These are phyloP conservation scores for Pseudopyrenochaeta lycopersici DNA, from an alignment of 2,329 filamentous ascomycete genomes.

Conservation along the genomic window DNA sequence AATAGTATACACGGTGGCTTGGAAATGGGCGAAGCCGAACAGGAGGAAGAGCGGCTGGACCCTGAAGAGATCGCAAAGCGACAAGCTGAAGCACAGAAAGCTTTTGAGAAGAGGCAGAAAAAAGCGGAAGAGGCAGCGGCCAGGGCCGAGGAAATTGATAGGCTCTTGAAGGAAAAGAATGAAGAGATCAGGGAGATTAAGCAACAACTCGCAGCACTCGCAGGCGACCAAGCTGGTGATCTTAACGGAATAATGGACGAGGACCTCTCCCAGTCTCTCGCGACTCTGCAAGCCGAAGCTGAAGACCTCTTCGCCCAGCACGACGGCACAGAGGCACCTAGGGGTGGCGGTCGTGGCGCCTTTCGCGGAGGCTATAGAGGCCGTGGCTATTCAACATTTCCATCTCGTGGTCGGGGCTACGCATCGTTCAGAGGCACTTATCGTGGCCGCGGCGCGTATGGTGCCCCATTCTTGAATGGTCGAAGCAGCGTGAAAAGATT, in stretches of 20 bases:
- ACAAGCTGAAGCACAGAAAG: constrained; percentile 76
- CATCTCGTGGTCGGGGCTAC: constrained; percentile 17
- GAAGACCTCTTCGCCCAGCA: constrained; percentile 73
- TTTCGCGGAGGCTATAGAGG: constrained; percentile 48
- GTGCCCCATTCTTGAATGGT: constrained; percentile 34
- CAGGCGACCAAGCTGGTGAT: constrained; percentile 21
- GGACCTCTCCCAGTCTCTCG: constrained; percentile 26
- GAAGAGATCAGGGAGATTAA: constrained; percentile 71
- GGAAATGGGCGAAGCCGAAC: constrained; percentile 28
- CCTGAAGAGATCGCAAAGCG: constrained; percentile 73
- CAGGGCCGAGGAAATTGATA: constrained; percentile 70
- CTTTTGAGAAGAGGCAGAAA: constrained; percentile 70
- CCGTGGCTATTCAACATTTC: constrained; percentile 43
- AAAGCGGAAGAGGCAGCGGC: constrained; percentile 71
- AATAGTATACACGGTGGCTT: constrained; percentile 7
- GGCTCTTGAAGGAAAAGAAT: constrained; percentile 69
- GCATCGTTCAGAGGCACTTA: constrained; percentile 49
- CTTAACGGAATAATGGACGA: constrained; percentile 9
- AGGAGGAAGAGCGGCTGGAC: constrained; percentile 65
- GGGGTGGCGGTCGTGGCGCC: constrained; percentile 24
- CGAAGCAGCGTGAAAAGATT: constrained; percentile 67
- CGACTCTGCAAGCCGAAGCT: constrained; percentile 57
- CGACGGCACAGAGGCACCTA: constrained; percentile 26
- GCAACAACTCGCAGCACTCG: constrained; percentile 67
- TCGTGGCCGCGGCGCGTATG: constrained; percentile 52